These are phyloP conservation scores for Solanum verrucosum DNA, from an alignment of 257 asterid genomes.

Conservation along the genomic window DNA sequence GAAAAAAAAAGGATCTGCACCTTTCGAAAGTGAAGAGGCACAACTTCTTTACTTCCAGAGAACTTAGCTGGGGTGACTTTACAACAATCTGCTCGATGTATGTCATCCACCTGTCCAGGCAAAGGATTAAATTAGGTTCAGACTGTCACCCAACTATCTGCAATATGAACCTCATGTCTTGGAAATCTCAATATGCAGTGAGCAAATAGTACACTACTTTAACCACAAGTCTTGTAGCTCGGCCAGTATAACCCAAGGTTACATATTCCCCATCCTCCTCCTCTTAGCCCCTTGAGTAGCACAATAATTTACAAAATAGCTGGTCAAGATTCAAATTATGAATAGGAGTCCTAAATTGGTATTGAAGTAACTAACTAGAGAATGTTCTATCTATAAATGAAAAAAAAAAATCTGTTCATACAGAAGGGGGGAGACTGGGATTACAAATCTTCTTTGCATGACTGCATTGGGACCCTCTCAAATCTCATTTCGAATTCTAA, in stretches of 20 bases:
- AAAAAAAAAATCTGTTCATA: not conserved
- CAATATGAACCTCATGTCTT: not conserved
- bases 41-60: slow-evolving; percentile 89
- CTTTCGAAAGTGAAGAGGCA: slow-evolving; percentile 77
- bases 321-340: not conserved
- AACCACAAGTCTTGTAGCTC: not conserved
- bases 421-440: not conserved
- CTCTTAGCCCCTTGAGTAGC: not conserved
- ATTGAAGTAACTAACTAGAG: not conserved
- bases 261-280: not conserved
- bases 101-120: slow-evolving; percentile 55
- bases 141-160: not conserved
- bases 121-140: not conserved
- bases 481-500: not conserved
- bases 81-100: slow-evolving; percentile 79
- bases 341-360: not conserved
- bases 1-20: slow-evolving; percentile 21
- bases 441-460: not conserved
- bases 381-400: not conserved
- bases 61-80: slow-evolving; percentile 96
- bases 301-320: not conserved
- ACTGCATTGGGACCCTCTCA: not conserved
- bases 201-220: not conserved
- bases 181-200: not conserved
- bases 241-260: not conserved